Percentiles rank a stretch among this genome's conserved stretches.
These are phyloP conservation scores for Candida insectorum DNA, from an alignment of 805 yeast species.

Conservation along the genomic window DNA sequence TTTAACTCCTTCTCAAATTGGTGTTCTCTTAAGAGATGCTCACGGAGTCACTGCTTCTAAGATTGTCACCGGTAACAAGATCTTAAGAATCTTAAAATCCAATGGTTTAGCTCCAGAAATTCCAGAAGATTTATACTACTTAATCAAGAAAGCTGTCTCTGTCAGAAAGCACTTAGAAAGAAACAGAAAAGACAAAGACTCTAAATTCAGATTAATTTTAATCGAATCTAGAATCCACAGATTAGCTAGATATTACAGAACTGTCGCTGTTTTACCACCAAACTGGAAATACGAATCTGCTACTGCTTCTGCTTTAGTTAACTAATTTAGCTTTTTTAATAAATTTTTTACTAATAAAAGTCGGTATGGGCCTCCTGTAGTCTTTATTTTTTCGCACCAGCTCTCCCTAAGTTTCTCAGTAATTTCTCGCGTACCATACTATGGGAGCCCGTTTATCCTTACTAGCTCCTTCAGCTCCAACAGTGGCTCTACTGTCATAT, in stretches of 20 bases:
- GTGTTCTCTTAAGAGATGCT: constrained; percentile 99
- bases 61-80: constrained; percentile 98
- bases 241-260: constrained; percentile 99
- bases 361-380: too few relatives aligned
- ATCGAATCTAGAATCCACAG: constrained; percentile 99
- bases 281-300: constrained; percentile 99
- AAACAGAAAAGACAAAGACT: constrained; percentile 99
- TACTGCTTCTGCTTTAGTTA: constrained; percentile 99
- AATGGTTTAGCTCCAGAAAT: constrained; percentile 99
- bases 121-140: constrained; percentile 99
- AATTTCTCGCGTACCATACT: too few relatives aligned
- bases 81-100: constrained; percentile 97
- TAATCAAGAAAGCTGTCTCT: constrained; percentile 98
- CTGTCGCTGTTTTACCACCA: constrained; percentile 98
- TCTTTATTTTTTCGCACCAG: neutral
- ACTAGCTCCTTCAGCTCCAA: constrained; percentile 85
- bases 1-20: constrained; percentile 98
- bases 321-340: constrained; percentile 46
- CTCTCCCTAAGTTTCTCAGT: neutral
- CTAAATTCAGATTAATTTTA: constrained; percentile 99
- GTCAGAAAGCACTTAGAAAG: constrained; percentile 99
- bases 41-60: constrained; percentile 99
- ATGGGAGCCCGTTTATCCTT: constrained; percentile 91
- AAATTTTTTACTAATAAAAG: neutral
- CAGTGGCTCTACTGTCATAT: constrained; percentile 88